Evolutionary conservation across 2,329 filamentous ascomycete species (phyloP).

Genomic region (Colletotrichum tamarilloi): DNA sequence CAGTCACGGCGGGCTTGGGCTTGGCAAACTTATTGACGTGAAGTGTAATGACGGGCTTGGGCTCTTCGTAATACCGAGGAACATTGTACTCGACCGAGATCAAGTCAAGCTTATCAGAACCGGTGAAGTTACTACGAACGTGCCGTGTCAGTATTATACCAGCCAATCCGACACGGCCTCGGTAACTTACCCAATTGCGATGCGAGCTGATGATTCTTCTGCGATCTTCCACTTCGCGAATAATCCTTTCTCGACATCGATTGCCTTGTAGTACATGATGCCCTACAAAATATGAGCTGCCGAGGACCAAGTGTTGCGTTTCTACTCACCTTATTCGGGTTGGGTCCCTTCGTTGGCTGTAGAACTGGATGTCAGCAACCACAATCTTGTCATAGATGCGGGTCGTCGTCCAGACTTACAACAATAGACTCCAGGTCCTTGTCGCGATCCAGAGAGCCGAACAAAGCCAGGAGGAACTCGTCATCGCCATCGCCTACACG

Average conservation of each 20-base stretch:
- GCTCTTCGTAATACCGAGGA: conserved; percentile 34
- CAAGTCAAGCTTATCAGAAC: conserved; percentile 34
- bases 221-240: background rate
- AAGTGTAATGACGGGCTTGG: conserved; percentile 33
- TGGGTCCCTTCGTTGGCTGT: background rate
- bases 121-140: conserved; percentile 37
- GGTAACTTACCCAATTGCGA: background rate
- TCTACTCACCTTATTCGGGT: background rate
- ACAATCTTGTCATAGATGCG: background rate
- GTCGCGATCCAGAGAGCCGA: background rate
- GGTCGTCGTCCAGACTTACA: background rate
- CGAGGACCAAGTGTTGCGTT: background rate
- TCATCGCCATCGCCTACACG: background rate
- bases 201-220: background rate
- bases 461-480: background rate
- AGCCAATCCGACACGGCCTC: background rate
- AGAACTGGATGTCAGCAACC: background rate
- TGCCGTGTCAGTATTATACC: background rate
- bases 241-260: background rate
- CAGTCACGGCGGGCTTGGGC: background rate
- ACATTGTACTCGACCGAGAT: conserved; percentile 39
- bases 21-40: conserved; percentile 32
- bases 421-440: background rate
- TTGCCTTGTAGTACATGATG: background rate
- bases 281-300: background rate